Percentiles rank a stretch among this genome's conserved stretches.
Conservation (phyloP, 352 stramenopile genomes). For the Phytophthora cryptogea region DNA sequence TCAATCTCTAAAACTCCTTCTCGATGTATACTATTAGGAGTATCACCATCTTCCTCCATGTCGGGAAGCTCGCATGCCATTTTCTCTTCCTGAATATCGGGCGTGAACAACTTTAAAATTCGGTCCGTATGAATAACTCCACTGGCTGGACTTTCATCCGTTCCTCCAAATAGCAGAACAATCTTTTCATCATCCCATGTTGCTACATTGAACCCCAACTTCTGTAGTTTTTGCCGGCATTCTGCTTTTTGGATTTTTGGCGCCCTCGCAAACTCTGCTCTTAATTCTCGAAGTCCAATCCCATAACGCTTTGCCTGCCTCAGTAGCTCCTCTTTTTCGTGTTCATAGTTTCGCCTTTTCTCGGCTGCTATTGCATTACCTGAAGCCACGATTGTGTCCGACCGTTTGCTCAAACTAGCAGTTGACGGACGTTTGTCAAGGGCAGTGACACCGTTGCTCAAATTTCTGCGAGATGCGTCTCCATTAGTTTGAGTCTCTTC, state of each 20-base stretch:
- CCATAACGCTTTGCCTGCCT: constrained; percentile 62
- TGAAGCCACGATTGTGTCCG: constrained; percentile 29
- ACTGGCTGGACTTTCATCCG: constrained; percentile 41
- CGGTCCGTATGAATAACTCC: constrained; percentile 48
- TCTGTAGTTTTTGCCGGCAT: constrained; percentile 61
- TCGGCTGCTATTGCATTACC: constrained; percentile 45
- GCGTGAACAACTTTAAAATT: constrained; percentile 69
- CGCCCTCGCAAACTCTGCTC: constrained; percentile 67
- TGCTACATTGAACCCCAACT: constrained; percentile 68
- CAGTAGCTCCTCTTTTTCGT: constrained; percentile 74
- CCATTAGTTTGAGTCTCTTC: constrained; percentile 33
- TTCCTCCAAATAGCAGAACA: constrained; percentile 59
- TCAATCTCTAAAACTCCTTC: constrained; percentile 71
- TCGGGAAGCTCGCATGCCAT: constrained; percentile 73
- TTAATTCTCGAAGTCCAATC: constrained; percentile 69
- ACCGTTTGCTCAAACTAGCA: constrained; percentile 42
- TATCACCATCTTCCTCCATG: constrained; percentile 77
- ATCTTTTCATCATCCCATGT: constrained; percentile 77
- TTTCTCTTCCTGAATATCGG: constrained; percentile 77
- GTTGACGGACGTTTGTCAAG: constrained; percentile 17
- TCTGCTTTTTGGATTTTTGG: constrained; percentile 55
- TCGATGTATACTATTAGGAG: constrained; percentile 65
- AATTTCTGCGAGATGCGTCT: constrained; percentile 7
- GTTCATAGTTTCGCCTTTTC: constrained; percentile 64
- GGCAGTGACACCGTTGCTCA: background rate